phyloP scores from a whole-genome alignment of 768 basidiomycete genomes.

The Amanita jacksonii region DNA sequence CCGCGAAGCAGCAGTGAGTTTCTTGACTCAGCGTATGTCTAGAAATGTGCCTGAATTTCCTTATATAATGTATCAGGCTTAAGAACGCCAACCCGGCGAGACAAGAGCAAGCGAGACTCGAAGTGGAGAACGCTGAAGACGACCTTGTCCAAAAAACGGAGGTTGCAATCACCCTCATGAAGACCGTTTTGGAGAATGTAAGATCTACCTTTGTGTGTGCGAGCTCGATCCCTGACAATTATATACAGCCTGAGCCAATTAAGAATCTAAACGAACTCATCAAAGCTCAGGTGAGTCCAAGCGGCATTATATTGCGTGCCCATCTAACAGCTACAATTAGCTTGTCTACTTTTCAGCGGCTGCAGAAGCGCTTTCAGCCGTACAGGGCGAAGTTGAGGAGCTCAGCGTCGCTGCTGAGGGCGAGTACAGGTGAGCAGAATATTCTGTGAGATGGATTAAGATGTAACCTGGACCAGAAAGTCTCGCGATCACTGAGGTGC shows the following conservation, averaged over 20 bases:
- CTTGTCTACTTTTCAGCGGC: conserved; percentile 65
- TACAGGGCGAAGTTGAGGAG: conserved; percentile 91
- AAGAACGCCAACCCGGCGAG: conserved; percentile 66
- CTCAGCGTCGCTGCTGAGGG: conserved; percentile 89
- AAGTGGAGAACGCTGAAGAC: conserved; percentile 91
- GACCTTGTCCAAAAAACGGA: conserved; percentile 98
- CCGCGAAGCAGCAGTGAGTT: conserved; percentile 78
- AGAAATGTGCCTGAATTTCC: not conserved
- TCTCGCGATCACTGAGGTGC: conserved; percentile 78
- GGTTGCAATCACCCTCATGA: conserved; percentile 93
- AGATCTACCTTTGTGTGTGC: too few relatives aligned
- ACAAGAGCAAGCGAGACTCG: conserved; percentile 88
- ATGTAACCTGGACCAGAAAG: conserved; percentile 43
- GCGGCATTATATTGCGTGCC: not conserved
- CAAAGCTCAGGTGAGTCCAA: conserved; percentile 63
- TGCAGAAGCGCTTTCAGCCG: conserved; percentile 70
- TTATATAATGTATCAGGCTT: too few relatives aligned
- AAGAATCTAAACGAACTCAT: conserved; percentile 89
- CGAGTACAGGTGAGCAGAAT: conserved; percentile 66
- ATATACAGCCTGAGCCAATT: conserved; percentile 84
- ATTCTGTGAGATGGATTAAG: not conserved
- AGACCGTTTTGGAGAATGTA: conserved; percentile 97
- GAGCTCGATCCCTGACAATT: not conserved
- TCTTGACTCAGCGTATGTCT: not conserved
- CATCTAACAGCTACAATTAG: conserved; percentile 22